Evolutionary conservation across 75 land plant genomes (phyloP), one percentile per base, ranked within the genome.

Genomic region (Chamaecyparis obtusa): DNA sequence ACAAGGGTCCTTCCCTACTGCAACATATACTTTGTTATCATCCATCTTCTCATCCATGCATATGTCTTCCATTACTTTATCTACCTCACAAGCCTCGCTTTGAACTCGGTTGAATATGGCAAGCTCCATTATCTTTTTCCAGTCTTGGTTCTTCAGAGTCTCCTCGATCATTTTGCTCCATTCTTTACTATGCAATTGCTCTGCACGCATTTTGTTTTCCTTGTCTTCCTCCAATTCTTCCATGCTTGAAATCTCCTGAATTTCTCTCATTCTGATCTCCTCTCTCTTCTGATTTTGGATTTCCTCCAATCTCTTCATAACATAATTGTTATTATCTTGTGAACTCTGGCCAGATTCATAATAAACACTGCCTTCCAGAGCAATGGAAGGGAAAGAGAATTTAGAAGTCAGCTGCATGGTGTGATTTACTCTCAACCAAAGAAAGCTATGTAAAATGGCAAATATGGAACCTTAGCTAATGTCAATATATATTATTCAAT

Each of bases 1-100:
- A 78, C 44, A 78, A 78, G 43, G 81, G 46, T 78, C 81, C 81
- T 78, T 39, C 46, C 81, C 81, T 21, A 78, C 81, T 16, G 81
- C 46, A 37, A 78, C 43, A 78, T 41, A 78, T 4, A 78, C 46
- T 21, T 78, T 21, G 8, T 78, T 39, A 39, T 78, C 43, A 15
- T 77, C 43, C 21, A 2, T 37, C 14, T 19, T 78, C 21, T 37
- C 15, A 3, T 78, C 43, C 43, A 36, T 33, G 33, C 16, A 14
- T 9, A 32, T 76, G 11, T 76, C 79, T 35, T 76, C 79, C 7
- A 78, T 78, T 36, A 78, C 35, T 39, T 78, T 44, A 16, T 78
- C 81, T 78, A 78, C 39, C 81, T 78, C 81, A 78, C 43, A 39
- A 36, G 7, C 19, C 81, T 4, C 43, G 0, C 5, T 69, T 30